Evolutionary conservation across 257 asterid species (phyloP).

Genomic region (Solanum microdontum): DNA sequence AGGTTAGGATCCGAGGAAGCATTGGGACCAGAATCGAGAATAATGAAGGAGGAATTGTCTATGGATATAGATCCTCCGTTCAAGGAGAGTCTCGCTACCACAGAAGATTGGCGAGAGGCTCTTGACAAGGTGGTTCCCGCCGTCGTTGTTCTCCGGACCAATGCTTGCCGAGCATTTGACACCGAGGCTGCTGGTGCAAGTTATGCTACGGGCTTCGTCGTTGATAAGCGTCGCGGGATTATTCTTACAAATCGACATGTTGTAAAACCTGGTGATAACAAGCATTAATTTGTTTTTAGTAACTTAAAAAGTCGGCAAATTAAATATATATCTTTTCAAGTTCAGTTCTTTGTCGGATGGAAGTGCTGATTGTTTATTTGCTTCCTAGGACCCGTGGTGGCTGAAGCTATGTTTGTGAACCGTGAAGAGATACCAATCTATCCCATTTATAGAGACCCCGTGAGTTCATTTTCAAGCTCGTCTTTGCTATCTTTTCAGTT

Average conservation of each 20-base stretch:
- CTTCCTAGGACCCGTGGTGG: constrained; percentile 83
- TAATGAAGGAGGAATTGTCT: constrained; percentile 72
- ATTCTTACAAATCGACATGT: constrained; percentile 94
- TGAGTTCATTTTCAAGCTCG: constrained; percentile 26
- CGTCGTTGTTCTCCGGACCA: constrained; percentile 91
- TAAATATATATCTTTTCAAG: neutral
- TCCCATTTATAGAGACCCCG: constrained; percentile 96
- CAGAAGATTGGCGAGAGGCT: constrained; percentile 90
- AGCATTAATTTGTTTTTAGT: neutral
- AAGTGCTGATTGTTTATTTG: neutral
- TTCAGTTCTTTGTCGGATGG: neutral
- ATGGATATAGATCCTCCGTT: constrained; percentile 91
- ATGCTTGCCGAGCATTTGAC: constrained; percentile 88
- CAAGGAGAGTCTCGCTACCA: constrained; percentile 57
- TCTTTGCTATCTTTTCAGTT: neutral
- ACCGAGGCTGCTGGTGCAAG: constrained; percentile 93
- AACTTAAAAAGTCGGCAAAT: neutral
- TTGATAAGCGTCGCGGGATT: constrained; percentile 86
- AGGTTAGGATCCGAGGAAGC: constrained; percentile 26
- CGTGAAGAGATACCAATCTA: constrained; percentile 86
- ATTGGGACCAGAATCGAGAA: constrained; percentile 63
- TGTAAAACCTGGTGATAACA: constrained; percentile 66
- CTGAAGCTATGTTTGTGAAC: constrained; percentile 93
- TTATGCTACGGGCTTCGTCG: constrained; percentile 86
- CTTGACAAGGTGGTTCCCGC: constrained; percentile 87